Percentiles rank a stretch among this genome's conserved stretches.
phyloP scores from a whole-genome alignment of 2,329 filamentous ascomycete species.

The Exophiala calicioides region DNA sequence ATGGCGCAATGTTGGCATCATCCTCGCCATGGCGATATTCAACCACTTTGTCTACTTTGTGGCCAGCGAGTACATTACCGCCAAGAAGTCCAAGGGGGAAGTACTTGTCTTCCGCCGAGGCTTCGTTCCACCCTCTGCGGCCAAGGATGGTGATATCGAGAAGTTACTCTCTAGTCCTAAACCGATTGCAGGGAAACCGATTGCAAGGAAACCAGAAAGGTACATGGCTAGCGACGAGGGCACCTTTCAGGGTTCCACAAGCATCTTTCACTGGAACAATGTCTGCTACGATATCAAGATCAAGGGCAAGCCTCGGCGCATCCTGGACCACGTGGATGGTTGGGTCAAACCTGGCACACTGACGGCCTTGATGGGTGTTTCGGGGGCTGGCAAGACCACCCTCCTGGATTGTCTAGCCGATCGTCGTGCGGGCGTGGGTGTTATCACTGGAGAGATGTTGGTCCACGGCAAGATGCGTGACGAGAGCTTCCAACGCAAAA shows the following conservation, averaged over 20 bases:
- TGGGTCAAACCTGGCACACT: constrained; percentile 91
- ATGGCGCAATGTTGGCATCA: constrained; percentile 72
- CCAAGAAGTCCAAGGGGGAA: constrained; percentile 74
- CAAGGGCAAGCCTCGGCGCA: constrained; percentile 70
- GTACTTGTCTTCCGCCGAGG: constrained; percentile 73
- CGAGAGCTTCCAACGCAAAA: constrained; percentile 82
- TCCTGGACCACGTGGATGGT: constrained; percentile 83
- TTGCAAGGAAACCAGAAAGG: not conserved
- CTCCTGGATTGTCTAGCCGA: constrained; percentile 82
- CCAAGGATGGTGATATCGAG: too few relatives aligned
- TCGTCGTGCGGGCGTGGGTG: constrained; percentile 76
- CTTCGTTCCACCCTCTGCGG: constrained; percentile 54
- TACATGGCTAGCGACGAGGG: too few relatives aligned
- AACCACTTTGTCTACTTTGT: constrained; percentile 64
- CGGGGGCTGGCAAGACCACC: constrained; percentile 91
- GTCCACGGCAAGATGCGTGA: constrained; percentile 73
- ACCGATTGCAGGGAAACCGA: too few relatives aligned
- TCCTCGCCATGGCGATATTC: constrained; percentile 65
- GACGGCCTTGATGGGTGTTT: constrained; percentile 86
- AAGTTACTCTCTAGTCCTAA: too few relatives aligned
- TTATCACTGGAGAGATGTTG: constrained; percentile 81
- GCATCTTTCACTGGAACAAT: constrained; percentile 42
- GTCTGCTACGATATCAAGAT: constrained; percentile 82
- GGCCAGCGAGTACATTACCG: constrained; percentile 62
- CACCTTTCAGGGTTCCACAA: constrained; percentile 45